Percentiles rank a stretch among this genome's conserved stretches.
These are phyloP conservation scores for Rhodamnia rubescens DNA, from an alignment of 345 rosid genomes.

Conservation along the genomic window DNA sequence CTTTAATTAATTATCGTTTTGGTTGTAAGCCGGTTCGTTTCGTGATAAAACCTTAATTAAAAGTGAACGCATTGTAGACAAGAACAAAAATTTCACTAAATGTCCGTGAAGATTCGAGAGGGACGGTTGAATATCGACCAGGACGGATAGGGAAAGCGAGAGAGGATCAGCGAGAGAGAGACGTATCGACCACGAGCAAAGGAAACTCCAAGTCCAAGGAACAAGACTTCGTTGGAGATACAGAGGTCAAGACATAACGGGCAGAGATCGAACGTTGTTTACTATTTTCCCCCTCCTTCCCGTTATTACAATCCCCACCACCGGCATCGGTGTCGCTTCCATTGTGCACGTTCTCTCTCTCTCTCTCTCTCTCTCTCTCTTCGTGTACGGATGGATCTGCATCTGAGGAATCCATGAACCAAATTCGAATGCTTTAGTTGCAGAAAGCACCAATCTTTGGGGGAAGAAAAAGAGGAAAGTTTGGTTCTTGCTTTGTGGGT, in stretches of 20 bases:
- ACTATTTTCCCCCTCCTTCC: background rate
- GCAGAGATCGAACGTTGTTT: background rate
- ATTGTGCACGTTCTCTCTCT: background rate
- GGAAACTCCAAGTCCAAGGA: background rate
- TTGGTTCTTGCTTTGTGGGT: background rate
- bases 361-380: background rate
- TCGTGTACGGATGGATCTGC: background rate
- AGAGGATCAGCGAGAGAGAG: background rate
- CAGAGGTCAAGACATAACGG: background rate
- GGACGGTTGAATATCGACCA: background rate
- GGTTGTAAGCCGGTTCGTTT: background rate
- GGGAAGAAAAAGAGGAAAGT: background rate
- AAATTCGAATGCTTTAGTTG: background rate
- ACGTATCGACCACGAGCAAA: background rate
- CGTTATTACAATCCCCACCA: background rate
- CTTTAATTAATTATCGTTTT: background rate
- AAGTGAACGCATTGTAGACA: background rate
- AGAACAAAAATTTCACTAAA: background rate
- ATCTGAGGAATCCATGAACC: background rate
- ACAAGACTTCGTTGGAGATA: background rate
- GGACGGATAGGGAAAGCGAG: background rate
- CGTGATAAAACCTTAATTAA: background rate
- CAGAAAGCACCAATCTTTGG: background rate
- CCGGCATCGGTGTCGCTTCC: background rate
- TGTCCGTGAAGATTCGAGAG: background rate